Evolutionary conservation across 495 filamentous ascomycete genomes (phyloP), one percentile per base, ranked within the genome.

Genomic region (Astrocystis sublimbata): DNA sequence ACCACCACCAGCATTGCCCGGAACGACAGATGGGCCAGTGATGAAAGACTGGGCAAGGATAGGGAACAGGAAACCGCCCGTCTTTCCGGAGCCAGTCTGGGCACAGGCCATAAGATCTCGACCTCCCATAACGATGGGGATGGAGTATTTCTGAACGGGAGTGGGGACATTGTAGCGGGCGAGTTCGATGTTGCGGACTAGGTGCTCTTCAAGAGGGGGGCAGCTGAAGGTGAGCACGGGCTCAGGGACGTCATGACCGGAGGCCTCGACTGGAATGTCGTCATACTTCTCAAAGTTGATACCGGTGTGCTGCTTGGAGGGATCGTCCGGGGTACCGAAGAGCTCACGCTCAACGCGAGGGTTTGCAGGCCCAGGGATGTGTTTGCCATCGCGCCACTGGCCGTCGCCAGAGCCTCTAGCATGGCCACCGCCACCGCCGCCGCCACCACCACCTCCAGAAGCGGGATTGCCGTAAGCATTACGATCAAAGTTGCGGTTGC

Each of bases 261-360:
- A 97, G 42, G 96, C 93, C 73, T 97, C 94, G 60, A 98, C 96
- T 35, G 94, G 94, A 68, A 98, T 98, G 72, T 98, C 94, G 70
- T 98, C 94, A 77, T 98, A 98, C 81, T 98, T 98, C 79, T 96
- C 87, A 72, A 98, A 98, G 83, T 98, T 98, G 87, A 98, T 98
- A 71, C 94, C 94, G 19, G 91, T 97, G 68, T 92, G 90, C 75
- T 96, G 89, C 81, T 96, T 97, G 64, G 89, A 85, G 58, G 92
- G 92, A 70, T 98, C 94, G 75, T 98, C 94, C 64, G 91, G 85
- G 43, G 89, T 86, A 71, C 94, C 94, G 76, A 97, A 98, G 46
- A 98, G 88, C 69, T 98, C 94, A 72, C 92, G 92, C 81, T 98
- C 94, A 24, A 94, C 60, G 67, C 93, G 92, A 57, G 88, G 83